Conservation (phyloP, 2,329 filamentous ascomycete genomes). For the Fusarium sp. region DNA sequence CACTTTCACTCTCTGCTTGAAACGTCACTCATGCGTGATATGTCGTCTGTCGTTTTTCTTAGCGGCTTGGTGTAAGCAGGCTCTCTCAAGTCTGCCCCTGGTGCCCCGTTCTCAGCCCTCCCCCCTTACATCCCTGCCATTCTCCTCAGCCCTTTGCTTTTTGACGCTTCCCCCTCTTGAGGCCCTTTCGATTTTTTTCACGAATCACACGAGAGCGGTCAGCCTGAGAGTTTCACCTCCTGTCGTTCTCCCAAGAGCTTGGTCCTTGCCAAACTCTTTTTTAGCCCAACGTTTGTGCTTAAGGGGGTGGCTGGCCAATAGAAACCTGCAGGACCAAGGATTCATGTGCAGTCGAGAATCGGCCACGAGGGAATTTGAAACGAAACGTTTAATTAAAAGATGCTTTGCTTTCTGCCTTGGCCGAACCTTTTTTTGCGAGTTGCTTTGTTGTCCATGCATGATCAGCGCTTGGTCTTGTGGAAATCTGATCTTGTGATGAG, state of each 20-base stretch:
- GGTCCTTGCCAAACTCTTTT: constrained; percentile 3
- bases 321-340: constrained; percentile 23
- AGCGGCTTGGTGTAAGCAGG: constrained; percentile 7
- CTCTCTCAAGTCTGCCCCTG: constrained; percentile 3
- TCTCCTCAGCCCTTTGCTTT: constrained; percentile 13
- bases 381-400: constrained; percentile 18
- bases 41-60: background rate
- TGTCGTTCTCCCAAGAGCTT: background rate
- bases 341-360: constrained; percentile 27
- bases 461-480: background rate
- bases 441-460: constrained; percentile 30
- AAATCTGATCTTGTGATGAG: background rate
- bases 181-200: constrained; percentile 13
- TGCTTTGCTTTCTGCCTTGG: background rate
- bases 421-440: background rate
- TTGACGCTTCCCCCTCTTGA: background rate
- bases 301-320: constrained; percentile 1
- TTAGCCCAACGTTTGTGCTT: constrained; percentile 8
- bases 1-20: background rate
- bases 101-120: constrained; percentile 11
- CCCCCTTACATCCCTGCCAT: background rate
- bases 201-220: constrained; percentile 3
- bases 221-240: constrained; percentile 6
- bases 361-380: constrained; percentile 6
- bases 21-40: background rate